phyloP scores from a whole-genome alignment of 257 asterid species.

The Fraxinus quadrangulata region DNA sequence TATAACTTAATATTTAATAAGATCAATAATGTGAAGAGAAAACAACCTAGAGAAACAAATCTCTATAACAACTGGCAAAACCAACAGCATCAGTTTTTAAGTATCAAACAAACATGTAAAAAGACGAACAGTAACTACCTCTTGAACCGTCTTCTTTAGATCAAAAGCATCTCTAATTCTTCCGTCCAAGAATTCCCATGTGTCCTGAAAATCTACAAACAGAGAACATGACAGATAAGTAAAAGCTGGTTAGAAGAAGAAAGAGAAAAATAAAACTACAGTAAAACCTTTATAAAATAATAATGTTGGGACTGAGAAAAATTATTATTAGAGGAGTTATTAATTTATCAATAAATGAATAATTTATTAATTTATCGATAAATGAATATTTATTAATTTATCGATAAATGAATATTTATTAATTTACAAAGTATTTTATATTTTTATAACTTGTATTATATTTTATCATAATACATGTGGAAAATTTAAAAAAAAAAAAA shows the following conservation, averaged over 20 bases:
- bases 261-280: conserved; percentile 6
- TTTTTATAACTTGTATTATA: too few relatives aligned
- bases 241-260: conserved; percentile 13
- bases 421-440: too few relatives aligned
- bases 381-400: too few relatives aligned
- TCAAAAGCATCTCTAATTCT: conserved; percentile 86
- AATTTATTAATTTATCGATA: too few relatives aligned
- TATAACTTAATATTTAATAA: background rate
- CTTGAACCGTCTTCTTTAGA: conserved; percentile 72
- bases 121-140: conserved; percentile 48
- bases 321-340: too few relatives aligned
- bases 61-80: background rate
- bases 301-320: too few relatives aligned
- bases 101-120: conserved; percentile 7
- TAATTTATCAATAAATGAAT: too few relatives aligned
- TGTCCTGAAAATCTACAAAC: conserved; percentile 67
- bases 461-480: too few relatives aligned
- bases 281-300: too few relatives aligned
- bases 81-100: background rate
- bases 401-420: too few relatives aligned
- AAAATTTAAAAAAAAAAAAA: too few relatives aligned
- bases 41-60: background rate
- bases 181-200: conserved; percentile 82
- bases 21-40: background rate
- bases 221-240: conserved; percentile 22